Percentiles rank a stretch among this genome's conserved stretches.
Evolutionary conservation across 768 basidiomycete species (phyloP).

Genomic region (Stropharia rugosoannulata): DNA sequence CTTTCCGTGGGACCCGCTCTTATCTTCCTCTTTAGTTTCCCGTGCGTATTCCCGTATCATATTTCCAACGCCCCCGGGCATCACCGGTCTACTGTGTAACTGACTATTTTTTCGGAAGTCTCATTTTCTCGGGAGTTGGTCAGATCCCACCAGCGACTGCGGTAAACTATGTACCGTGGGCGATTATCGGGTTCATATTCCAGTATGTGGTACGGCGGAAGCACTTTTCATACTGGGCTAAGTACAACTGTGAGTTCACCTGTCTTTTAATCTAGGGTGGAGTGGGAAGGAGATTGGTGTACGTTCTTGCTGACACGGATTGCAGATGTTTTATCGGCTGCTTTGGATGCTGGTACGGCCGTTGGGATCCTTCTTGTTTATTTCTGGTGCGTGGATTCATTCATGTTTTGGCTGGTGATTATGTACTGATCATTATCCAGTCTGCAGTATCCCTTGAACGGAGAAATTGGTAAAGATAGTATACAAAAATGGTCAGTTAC

Average conservation of each 20-base stretch:
- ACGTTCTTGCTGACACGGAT: background rate
- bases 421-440: constrained; percentile 17
- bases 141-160: constrained; percentile 82
- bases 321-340: constrained; percentile 71
- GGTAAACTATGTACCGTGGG: constrained; percentile 83
- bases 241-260: constrained; percentile 63
- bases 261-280: background rate
- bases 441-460: constrained; percentile 45
- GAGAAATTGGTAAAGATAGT: constrained; percentile 33
- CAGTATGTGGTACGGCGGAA: constrained; percentile 68
- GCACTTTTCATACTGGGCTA: constrained; percentile 73
- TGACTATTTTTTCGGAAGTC: constrained; percentile 28
- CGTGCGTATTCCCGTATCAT: constrained; percentile 31
- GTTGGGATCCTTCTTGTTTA: constrained; percentile 66
- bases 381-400: constrained; percentile 52
- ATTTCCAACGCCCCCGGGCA: background rate
- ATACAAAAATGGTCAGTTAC: constrained; percentile 36
- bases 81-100: background rate
- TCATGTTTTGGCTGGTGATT: background rate
- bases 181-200: constrained; percentile 73
- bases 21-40: constrained; percentile 33
- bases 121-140: constrained; percentile 68
- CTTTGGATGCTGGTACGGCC: constrained; percentile 72
- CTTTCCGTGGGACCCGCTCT: constrained; percentile 3
- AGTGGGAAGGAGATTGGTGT: background rate